Evolutionary conservation across 441 rosid genomes (phyloP).

Genomic region (Bocquillonia castaneifolia): DNA sequence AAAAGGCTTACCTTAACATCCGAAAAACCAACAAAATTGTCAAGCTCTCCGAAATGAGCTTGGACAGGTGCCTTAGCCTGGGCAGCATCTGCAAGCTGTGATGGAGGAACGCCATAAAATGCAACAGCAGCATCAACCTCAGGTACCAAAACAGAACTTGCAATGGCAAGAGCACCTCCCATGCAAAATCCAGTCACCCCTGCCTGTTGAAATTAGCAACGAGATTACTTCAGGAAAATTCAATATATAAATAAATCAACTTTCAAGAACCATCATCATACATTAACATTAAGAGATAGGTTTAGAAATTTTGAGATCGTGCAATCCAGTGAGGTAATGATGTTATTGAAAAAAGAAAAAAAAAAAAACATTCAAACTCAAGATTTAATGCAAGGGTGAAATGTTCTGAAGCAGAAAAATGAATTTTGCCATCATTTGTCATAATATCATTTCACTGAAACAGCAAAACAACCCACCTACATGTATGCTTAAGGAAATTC

Average conservation of each 20-base stretch:
- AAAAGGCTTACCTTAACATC: conserved; percentile 60
- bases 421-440: background rate
- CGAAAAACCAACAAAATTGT: conserved; percentile 69
- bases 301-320: background rate
- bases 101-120: conserved; percentile 81
- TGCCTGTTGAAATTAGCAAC: conserved; percentile 40
- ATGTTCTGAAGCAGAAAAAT: background rate
- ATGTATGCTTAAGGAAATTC: background rate
- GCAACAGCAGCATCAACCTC: conserved; percentile 85
- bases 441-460: background rate
- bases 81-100: conserved; percentile 76
- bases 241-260: background rate
- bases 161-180: conserved; percentile 91
- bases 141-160: conserved; percentile 83
- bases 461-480: background rate
- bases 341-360: background rate
- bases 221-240: conserved; percentile 1
- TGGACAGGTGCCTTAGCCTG: conserved; percentile 83
- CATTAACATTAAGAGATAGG: background rate
- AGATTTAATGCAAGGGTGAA: background rate
- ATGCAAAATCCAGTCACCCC: conserved; percentile 95
- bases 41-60: conserved; percentile 95
- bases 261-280: background rate
- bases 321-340: background rate
- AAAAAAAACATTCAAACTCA: background rate